These are phyloP conservation scores for Ligustrum vulgare DNA, from an alignment of 257 asterid genomes.

Conservation along the genomic window DNA sequence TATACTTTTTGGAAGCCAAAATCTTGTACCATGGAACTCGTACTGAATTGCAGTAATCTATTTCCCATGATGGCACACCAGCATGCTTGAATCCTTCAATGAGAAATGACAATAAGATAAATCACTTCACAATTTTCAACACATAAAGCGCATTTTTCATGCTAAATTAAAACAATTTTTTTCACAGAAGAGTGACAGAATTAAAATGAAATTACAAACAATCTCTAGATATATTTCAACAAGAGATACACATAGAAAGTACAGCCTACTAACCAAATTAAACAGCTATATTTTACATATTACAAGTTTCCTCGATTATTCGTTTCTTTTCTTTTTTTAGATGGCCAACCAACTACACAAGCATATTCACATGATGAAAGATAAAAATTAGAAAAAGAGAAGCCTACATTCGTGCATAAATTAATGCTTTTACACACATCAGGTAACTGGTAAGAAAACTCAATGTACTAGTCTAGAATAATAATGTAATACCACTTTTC, in stretches of 20 bases:
- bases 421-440: neutral
- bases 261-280: neutral
- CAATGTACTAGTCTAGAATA: neutral
- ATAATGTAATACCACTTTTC: no score
- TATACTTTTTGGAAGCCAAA: conserved; percentile 64
- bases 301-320: neutral
- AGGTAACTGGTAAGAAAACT: neutral
- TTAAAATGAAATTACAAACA: neutral
- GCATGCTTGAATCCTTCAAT: conserved; percentile 36
- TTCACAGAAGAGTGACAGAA: neutral
- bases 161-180: neutral
- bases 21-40: conserved; percentile 74
- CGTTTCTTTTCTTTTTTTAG: neutral
- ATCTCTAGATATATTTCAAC: neutral
- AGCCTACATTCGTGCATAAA: neutral
- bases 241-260: neutral
- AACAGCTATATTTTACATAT: neutral
- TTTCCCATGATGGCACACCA: conserved; percentile 73
- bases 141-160: neutral
- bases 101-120: neutral
- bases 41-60: conserved; percentile 65
- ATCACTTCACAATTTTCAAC: conserved; percentile 15
- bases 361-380: neutral
- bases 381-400: neutral
- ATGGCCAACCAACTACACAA: neutral